Percentiles rank a stretch among this genome's conserved stretches.
These are phyloP conservation scores for Penicillium salamii DNA, from an alignment of 495 filamentous ascomycete genomes.

Conservation along the genomic window DNA sequence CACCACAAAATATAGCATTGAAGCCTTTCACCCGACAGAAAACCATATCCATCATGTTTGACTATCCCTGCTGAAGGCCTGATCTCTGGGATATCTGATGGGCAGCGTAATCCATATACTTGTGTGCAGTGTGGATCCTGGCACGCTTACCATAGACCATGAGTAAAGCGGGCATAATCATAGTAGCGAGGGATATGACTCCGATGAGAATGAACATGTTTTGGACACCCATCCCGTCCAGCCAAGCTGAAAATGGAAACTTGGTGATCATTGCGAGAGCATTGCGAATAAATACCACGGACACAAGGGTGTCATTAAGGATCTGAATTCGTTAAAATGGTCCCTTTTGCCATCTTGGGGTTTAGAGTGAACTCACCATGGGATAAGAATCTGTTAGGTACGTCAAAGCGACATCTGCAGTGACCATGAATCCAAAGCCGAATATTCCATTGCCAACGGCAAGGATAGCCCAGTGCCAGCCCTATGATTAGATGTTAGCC, in stretches of 20 bases:
- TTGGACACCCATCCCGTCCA: constrained; percentile 15
- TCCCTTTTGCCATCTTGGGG: neutral
- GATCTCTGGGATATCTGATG: neutral
- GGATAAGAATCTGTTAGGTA: constrained; percentile 31
- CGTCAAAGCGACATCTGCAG: constrained; percentile 22
- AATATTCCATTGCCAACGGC: constrained; percentile 26
- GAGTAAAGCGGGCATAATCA: constrained; percentile 9
- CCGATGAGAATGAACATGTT: constrained; percentile 19
- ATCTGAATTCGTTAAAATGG: constrained; percentile 6
- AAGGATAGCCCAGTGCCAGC: constrained; percentile 22
- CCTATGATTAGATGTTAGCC: constrained; percentile 2
- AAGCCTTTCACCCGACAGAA: no score
- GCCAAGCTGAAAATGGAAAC: constrained; percentile 14
- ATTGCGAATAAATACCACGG: constrained; percentile 20
- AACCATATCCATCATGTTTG: no score
- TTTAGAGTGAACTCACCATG: constrained; percentile 13
- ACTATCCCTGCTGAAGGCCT: neutral
- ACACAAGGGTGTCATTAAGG: constrained; percentile 15
- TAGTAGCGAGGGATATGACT: constrained; percentile 7
- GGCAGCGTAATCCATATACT: constrained; percentile 4
- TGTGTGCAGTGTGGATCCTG: constrained; percentile 4
- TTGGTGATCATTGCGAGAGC: constrained; percentile 11
- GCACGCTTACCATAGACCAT: constrained; percentile 16
- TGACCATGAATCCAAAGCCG: constrained; percentile 25
- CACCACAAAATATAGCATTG: no score